These are phyloP conservation scores for Eucalyptus cloeziana DNA, from an alignment of 345 rosid species.

Conservation along the genomic window DNA sequence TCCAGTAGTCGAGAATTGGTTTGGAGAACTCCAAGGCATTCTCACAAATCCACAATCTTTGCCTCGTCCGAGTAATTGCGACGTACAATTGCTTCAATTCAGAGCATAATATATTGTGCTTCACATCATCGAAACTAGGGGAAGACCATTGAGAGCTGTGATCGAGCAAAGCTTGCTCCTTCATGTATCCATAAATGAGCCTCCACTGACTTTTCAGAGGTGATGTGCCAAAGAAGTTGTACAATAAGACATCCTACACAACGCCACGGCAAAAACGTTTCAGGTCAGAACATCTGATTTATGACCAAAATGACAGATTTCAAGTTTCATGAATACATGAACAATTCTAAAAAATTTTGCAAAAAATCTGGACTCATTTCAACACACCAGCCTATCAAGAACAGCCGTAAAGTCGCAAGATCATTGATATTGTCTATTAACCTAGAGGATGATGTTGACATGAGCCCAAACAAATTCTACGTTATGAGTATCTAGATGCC, in stretches of 20 bases:
- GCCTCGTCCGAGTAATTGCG: conserved; percentile 42
- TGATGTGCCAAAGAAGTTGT: conserved; percentile 44
- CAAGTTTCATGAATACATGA: not conserved
- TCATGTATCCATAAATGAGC: conserved; percentile 25
- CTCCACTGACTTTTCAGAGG: conserved; percentile 34
- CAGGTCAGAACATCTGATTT: not conserved
- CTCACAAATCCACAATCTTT: conserved; percentile 49
- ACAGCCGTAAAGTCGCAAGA: not conserved
- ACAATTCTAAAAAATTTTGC: not conserved
- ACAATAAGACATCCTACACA: conserved; percentile 34
- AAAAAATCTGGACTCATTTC: not conserved
- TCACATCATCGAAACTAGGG: conserved; percentile 13
- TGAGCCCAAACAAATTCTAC: not conserved
- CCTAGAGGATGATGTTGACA: not conserved
- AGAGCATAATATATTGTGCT: conserved; percentile 27
- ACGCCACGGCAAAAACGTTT: not conserved
- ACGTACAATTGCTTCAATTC: conserved; percentile 15
- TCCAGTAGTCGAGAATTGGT: conserved; percentile 12
- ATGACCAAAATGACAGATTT: not conserved
- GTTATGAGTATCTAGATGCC: not conserved
- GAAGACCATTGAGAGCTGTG: not conserved
- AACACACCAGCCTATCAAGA: not conserved
- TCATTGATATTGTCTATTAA: not conserved
- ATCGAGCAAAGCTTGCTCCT: not conserved
- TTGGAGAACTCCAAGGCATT: conserved; percentile 6